A percentile compares a stretch with the other conserved stretches of the same genome.
phyloP scores from a whole-genome alignment of 1,139 yeast genomes.

The Sugiyamaella pinicola region DNA sequence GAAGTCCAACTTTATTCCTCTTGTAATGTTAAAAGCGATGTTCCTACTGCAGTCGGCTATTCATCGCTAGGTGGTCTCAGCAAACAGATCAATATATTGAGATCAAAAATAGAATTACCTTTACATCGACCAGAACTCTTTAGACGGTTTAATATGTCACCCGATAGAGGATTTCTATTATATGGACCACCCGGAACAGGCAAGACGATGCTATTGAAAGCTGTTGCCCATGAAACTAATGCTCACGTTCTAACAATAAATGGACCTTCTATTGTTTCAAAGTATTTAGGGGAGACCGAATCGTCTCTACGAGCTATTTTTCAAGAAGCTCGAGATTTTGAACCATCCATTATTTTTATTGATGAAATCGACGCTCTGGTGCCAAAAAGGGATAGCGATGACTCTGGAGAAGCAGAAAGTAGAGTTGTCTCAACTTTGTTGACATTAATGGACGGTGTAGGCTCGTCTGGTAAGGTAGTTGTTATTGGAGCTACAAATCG shows the following conservation, averaged over 20 bases:
- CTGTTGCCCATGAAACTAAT: conserved; percentile 68
- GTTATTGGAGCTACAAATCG: conserved; percentile 83
- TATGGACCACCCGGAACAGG: conserved; percentile 99
- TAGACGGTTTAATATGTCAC: conserved; percentile 87
- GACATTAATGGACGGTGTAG: conserved; percentile 89
- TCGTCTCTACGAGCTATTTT: conserved; percentile 77
- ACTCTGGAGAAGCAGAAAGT: conserved; percentile 84
- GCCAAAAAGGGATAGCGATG: conserved; percentile 71
- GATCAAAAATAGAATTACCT: conserved; percentile 77
- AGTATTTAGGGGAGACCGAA: conserved; percentile 93
- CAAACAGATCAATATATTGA: conserved; percentile 61
- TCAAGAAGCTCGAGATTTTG: conserved; percentile 77
- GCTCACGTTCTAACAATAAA: conserved; percentile 85
- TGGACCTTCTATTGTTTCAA: conserved; percentile 91
- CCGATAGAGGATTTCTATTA: conserved; percentile 76
- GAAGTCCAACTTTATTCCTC: conserved; percentile 1
- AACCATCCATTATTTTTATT: conserved; percentile 83
- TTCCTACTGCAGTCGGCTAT: conserved; percentile 50
- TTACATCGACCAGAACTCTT: conserved; percentile 75
- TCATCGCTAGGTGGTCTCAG: conserved; percentile 75
- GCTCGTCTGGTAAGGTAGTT: conserved; percentile 67
- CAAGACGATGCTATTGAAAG: conserved; percentile 82
- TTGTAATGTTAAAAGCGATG: conserved; percentile 29
- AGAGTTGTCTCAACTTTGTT: conserved; percentile 86
- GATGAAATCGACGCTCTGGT: conserved; percentile 93